phyloP scores from a whole-genome alignment of 768 basidiomycete genomes.

The Pholiota microspora region DNA sequence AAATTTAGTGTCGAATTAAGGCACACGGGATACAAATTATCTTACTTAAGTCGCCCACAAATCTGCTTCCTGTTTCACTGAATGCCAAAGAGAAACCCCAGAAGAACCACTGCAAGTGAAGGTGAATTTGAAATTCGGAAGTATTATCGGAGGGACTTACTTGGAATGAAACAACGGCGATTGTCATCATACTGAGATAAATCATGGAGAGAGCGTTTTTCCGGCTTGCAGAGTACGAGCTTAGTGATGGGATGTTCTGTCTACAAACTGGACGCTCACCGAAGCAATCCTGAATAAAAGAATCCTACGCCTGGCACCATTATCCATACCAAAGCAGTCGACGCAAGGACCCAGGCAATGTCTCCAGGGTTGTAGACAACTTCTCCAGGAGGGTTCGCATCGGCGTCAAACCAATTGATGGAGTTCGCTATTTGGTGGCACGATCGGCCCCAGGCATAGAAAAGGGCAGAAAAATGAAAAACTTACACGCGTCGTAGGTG shows the following conservation, averaged over 20 bases:
- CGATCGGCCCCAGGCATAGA: neutral
- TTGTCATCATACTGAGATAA: slow-evolving; percentile 72
- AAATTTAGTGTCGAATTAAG: neutral
- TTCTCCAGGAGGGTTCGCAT: slow-evolving; percentile 8
- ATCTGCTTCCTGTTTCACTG: slow-evolving; percentile 66
- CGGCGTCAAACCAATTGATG: slow-evolving; percentile 16
- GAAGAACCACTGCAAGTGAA: slow-evolving; percentile 79
- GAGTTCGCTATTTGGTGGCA: slow-evolving; percentile 22
- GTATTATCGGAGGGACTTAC: slow-evolving; percentile 34
- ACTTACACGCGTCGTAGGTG: slow-evolving; percentile 32
- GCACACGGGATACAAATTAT: slow-evolving; percentile 1
- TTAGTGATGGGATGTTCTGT: neutral
- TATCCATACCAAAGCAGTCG: slow-evolving; percentile 80
- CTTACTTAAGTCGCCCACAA: slow-evolving; percentile 84
- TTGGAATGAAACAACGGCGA: slow-evolving; percentile 85
- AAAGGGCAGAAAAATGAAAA: neutral
- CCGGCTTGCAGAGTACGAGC: slow-evolving; percentile 40
- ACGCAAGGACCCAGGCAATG: slow-evolving; percentile 62
- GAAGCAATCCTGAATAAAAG: slow-evolving; percentile 88
- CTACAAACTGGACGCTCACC: slow-evolving; percentile 9
- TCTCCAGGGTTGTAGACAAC: slow-evolving; percentile 46
- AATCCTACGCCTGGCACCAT: slow-evolving; percentile 88
- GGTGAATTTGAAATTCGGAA: neutral
- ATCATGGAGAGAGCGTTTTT: slow-evolving; percentile 96
- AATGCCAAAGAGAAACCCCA: slow-evolving; percentile 97